These are phyloP conservation scores for Schizophyllum commune DNA, from an alignment of 1,284 basidiomycete species.

Conservation along the genomic window DNA sequence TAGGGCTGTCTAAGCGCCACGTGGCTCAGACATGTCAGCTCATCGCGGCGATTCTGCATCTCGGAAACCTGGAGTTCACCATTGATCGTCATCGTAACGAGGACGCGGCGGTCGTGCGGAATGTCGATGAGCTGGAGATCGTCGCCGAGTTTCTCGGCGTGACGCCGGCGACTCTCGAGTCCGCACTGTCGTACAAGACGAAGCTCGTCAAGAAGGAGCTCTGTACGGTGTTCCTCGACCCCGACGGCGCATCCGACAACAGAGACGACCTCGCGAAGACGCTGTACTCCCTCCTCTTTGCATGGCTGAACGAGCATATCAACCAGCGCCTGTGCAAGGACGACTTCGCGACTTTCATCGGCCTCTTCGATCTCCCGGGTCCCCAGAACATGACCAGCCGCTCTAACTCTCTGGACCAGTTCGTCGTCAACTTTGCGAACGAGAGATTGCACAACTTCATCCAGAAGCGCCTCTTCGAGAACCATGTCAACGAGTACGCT, in stretches of 20 bases:
- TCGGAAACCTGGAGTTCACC: slow-evolving; percentile 94
- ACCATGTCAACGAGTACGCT: slow-evolving; percentile 73
- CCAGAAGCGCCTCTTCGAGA: slow-evolving; percentile 75
- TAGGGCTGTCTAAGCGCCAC: slow-evolving; percentile 88
- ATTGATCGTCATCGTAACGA: slow-evolving; percentile 76
- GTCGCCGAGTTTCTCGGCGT: slow-evolving; percentile 93
- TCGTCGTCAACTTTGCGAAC: slow-evolving; percentile 94
- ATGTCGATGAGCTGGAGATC: slow-evolving; percentile 70
- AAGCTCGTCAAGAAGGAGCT: slow-evolving; percentile 90
- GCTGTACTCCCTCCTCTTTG: slow-evolving; percentile 90
- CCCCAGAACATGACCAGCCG: slow-evolving; percentile 80
- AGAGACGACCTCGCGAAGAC: slow-evolving; percentile 91
- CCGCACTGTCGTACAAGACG: slow-evolving; percentile 87
- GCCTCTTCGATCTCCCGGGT: slow-evolving; percentile 95
- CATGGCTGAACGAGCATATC: slow-evolving; percentile 95
- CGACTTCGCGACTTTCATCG: slow-evolving; percentile 87
- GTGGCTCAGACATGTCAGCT: slow-evolving; percentile 95
- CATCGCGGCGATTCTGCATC: slow-evolving; percentile 89
- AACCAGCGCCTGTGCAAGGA: slow-evolving; percentile 91
- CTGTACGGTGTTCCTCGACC: slow-evolving; percentile 93
- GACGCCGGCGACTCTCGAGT: slow-evolving; percentile 66
- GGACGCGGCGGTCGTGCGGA: slow-evolving; percentile 83
- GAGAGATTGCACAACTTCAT: slow-evolving; percentile 86
- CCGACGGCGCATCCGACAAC: slow-evolving; percentile 88
- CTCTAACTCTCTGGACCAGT: slow-evolving; percentile 90